Evolutionary conservation across 169 alveolate species (phyloP), one percentile per base, ranked within the genome.

Genomic region (Hammondia hammondi): DNA sequence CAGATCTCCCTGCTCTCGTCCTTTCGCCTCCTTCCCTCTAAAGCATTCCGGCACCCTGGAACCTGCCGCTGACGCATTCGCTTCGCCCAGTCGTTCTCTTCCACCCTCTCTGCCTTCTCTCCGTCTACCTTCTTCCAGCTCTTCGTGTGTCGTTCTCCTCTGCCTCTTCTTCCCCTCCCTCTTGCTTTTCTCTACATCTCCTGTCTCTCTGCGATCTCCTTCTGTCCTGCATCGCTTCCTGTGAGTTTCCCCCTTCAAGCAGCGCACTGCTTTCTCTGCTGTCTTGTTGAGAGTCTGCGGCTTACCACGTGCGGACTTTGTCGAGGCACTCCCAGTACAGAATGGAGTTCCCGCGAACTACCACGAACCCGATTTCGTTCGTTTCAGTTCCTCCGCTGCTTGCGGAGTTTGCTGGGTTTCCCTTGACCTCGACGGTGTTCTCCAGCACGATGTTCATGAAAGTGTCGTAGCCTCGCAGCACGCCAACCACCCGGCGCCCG

Each of bases 301-400:
- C 87, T 77, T 46, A 77, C 81, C 81, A 92, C 17, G 94, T 61
- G 56, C 94, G 91, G 70, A 99, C 99, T 95, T 98, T 98, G 97
- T 99, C 99, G 52, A 99, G 97, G 97, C 99, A 99, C 95, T 99
- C 99, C 99, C 99, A 99, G 98, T 98, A 97, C 88, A 98, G 95
- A 61, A 99, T 98, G 84, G 99, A 98, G 96, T 99, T 99, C 57
- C 99, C 99, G 71, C 99, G 97, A 73, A 99, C 98, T 81, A 99
- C 99, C 48, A 98, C 99, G 94, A 99, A 98, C 24, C 99, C 99
- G 43, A 99, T 97, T 56, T 98, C 99, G 94, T 97, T 96, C 96
- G 97, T 98, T 81, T 95, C 98, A 9, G 85, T 91, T 29, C 81
- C 82, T 4, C 88, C 71, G 90, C 90, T 46, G 70, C 27, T 82